A percentile compares a stretch with the other conserved stretches of the same genome.
Conservation (phyloP, 768 basidiomycete genomes). For the Lactarius akahatsu region DNA sequence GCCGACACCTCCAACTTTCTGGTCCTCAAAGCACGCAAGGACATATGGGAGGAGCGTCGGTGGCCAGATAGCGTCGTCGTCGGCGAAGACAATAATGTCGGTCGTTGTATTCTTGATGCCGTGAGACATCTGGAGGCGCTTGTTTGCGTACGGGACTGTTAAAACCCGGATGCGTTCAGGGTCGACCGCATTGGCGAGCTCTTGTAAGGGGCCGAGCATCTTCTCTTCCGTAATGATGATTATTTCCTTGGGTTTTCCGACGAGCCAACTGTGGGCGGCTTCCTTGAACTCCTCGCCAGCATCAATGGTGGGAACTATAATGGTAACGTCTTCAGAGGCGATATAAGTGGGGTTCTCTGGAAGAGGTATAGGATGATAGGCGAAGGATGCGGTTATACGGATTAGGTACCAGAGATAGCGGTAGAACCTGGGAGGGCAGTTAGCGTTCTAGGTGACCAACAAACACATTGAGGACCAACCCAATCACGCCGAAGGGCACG, state of each 20-base stretch:
- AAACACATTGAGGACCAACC: constrained; percentile 45
- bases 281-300: constrained; percentile 95
- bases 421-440: constrained; percentile 61
- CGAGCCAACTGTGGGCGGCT: constrained; percentile 89
- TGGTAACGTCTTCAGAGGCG: constrained; percentile 90
- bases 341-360: constrained; percentile 90
- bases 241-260: constrained; percentile 85
- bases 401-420: constrained; percentile 93
- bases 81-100: constrained; percentile 92
- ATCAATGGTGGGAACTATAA: constrained; percentile 95
- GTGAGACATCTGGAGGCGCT: constrained; percentile 90
- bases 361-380: constrained; percentile 85
- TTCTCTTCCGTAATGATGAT: constrained; percentile 80
- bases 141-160: constrained; percentile 91
- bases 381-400: constrained; percentile 71
- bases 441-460: constrained; percentile 1
- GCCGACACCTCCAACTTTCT: constrained; percentile 89
- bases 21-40: constrained; percentile 92
- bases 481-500: constrained; percentile 86
- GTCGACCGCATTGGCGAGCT: constrained; percentile 85
- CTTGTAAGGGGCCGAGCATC: constrained; percentile 86
- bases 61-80: constrained; percentile 96
- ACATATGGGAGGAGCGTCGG: constrained; percentile 85
- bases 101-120: constrained; percentile 89
- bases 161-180: constrained; percentile 81